These are phyloP conservation scores for Achaetomium macrosporum DNA, from an alignment of 2,329 filamentous ascomycete genomes.

Conservation along the genomic window DNA sequence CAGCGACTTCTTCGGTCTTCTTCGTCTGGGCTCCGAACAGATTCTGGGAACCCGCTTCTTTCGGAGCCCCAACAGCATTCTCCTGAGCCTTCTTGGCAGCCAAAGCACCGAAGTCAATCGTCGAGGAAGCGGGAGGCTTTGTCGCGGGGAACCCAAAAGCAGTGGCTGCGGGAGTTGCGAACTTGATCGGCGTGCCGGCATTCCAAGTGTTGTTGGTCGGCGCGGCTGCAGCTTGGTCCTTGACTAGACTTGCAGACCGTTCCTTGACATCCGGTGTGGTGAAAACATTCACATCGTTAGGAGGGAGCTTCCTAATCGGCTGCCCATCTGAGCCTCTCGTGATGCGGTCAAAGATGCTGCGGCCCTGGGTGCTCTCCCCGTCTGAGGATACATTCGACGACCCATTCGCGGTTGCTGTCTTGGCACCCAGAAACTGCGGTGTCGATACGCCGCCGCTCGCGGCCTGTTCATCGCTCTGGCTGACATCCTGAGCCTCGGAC, in stretches of 20 bases:
- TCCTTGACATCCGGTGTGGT: slow-evolving; percentile 34
- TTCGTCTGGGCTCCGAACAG: slow-evolving; percentile 21
- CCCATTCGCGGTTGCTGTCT: slow-evolving; percentile 26
- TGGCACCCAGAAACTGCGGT: slow-evolving; percentile 32
- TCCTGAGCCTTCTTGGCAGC: slow-evolving; percentile 19
- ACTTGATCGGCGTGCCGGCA: slow-evolving; percentile 49
- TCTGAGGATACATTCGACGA: slow-evolving; percentile 36
- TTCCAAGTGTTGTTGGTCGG: slow-evolving; percentile 44
- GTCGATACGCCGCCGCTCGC: slow-evolving; percentile 38
- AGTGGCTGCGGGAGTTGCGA: slow-evolving; percentile 33
- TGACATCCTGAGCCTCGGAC: slow-evolving; percentile 38
- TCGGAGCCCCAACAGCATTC: slow-evolving; percentile 9
- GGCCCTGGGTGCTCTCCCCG: slow-evolving; percentile 40
- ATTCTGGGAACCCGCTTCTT: slow-evolving; percentile 9
- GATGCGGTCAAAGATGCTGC: slow-evolving; percentile 52
- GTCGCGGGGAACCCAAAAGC: slow-evolving; percentile 31
- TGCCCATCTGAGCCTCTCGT: slow-evolving; percentile 46
- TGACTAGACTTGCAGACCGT: slow-evolving; percentile 41
- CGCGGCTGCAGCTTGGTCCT: slow-evolving; percentile 27
- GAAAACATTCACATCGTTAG: slow-evolving; percentile 28
- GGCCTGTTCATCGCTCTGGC: slow-evolving; percentile 39
- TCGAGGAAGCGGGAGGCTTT: slow-evolving; percentile 28
- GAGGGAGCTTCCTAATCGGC: slow-evolving; percentile 38
- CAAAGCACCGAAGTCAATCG: slow-evolving; percentile 19
- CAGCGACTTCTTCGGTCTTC: slow-evolving; percentile 14